These are phyloP conservation scores for Globisporangium spiculum DNA, from an alignment of 352 stramenopile genomes.

Conservation along the genomic window DNA sequence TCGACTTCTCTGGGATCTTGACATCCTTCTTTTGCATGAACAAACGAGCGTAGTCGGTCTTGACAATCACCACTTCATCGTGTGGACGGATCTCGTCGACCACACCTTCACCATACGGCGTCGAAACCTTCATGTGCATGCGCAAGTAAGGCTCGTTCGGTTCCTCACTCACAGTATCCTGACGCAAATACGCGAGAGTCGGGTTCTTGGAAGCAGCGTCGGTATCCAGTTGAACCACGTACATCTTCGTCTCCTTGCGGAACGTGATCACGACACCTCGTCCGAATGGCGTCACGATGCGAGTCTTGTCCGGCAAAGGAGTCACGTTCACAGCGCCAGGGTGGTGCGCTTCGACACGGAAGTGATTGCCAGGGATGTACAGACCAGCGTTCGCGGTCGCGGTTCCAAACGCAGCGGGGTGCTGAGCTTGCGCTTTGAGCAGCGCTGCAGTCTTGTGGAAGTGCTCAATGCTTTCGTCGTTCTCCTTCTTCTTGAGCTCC, in stretches of 20 bases:
- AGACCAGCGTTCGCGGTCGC: constrained; percentile 47
- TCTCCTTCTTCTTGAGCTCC: constrained; percentile 52
- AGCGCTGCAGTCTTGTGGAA: constrained; percentile 56
- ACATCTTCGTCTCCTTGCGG: constrained; percentile 72
- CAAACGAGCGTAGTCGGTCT: constrained; percentile 61
- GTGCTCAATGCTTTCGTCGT: constrained; percentile 57
- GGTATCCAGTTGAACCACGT: constrained; percentile 75
- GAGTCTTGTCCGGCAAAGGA: constrained; percentile 71
- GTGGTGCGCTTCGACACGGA: constrained; percentile 58
- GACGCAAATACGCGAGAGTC: constrained; percentile 67
- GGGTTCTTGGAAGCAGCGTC: constrained; percentile 52
- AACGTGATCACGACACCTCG: constrained; percentile 70
- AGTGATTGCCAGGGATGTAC: constrained; percentile 77
- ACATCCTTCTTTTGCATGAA: constrained; percentile 85
- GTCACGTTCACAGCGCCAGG: constrained; percentile 58
- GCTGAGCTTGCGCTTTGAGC: constrained; percentile 44
- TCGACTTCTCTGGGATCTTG: constrained; percentile 53
- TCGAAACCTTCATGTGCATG: constrained; percentile 79
- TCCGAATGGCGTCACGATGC: constrained; percentile 73
- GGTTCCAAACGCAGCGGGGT: constrained; percentile 70
- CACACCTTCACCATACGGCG: constrained; percentile 63
- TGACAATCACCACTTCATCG: constrained; percentile 68
- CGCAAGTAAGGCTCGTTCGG: constrained; percentile 56
- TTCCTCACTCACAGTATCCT: constrained; percentile 68
- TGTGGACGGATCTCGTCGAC: constrained; percentile 65